Conservation (phyloP, 768 basidiomycete genomes). For the Paxillus ammoniavirescens region DNA sequence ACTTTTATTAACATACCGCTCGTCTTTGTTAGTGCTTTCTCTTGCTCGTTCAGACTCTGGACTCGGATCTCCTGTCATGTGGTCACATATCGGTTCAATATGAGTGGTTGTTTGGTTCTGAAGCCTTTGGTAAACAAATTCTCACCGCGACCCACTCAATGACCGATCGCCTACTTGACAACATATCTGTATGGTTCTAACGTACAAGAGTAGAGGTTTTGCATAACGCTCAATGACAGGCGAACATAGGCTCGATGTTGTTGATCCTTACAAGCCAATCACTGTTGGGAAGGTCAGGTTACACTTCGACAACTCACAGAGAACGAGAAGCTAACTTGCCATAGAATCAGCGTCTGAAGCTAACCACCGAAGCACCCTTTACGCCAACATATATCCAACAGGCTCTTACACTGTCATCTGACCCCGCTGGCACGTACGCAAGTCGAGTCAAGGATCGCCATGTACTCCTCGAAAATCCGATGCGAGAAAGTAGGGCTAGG, state of each 20-base stretch:
- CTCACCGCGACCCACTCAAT: not conserved
- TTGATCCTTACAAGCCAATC: slow-evolving; percentile 27
- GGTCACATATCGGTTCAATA: not conserved
- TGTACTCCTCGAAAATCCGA: slow-evolving; percentile 69
- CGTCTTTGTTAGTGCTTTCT: not conserved
- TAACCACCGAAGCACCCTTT: slow-evolving; percentile 46
- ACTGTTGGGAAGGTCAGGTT: slow-evolving; percentile 14
- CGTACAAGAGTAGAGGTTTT: not conserved
- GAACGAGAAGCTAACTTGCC: not conserved
- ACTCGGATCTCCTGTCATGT: no score
- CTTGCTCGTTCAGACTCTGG: not conserved
- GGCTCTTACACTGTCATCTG: slow-evolving; percentile 50
- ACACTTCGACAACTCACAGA: no score
- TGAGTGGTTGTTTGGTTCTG: slow-evolving; percentile 9
- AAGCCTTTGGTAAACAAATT: slow-evolving; percentile 13
- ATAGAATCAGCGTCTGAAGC: slow-evolving; percentile 36
- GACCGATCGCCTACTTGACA: no score
- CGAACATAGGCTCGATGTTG: slow-evolving; percentile 1
- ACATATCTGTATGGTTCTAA: not conserved
- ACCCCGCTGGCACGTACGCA: slow-evolving; percentile 59
- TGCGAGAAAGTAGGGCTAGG: slow-evolving; percentile 51
- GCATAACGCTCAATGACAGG: slow-evolving; percentile 2
- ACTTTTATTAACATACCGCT: not conserved
- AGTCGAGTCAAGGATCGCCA: slow-evolving; percentile 66
- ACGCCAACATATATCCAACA: slow-evolving; percentile 62